Conservation (phyloP, 2,329 filamentous ascomycete genomes). For the Aureobasidium musti region DNA sequence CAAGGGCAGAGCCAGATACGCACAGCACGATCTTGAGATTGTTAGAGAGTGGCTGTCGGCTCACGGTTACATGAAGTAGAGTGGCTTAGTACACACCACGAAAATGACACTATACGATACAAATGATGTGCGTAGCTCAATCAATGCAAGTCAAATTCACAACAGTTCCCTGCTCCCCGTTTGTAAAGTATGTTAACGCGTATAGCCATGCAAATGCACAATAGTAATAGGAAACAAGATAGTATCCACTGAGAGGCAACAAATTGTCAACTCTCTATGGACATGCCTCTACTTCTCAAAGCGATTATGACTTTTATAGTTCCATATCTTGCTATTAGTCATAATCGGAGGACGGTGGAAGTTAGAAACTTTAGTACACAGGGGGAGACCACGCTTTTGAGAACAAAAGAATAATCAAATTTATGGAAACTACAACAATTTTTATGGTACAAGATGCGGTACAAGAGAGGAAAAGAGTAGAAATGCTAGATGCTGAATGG, state of each 20-base stretch:
- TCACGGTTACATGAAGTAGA: slow-evolving; percentile 54
- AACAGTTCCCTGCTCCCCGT: no score
- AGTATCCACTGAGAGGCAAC: no score
- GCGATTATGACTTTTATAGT: no score
- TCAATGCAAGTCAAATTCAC: neutral
- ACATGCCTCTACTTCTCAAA: no score
- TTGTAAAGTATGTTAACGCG: no score
- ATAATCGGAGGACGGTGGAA: no score
- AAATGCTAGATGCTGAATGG: neutral
- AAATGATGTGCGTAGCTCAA: neutral
- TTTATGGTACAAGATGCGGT: neutral
- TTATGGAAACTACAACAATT: neutral
- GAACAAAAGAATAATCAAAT: neutral
- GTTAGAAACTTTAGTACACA: no score
- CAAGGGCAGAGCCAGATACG: slow-evolving; percentile 78
- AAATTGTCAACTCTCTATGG: no score
- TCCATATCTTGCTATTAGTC: no score
- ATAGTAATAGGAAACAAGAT: no score
- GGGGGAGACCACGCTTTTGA: no score
- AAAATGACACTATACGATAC: slow-evolving; percentile 1
- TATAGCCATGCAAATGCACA: no score
- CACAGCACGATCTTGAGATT: slow-evolving; percentile 68
- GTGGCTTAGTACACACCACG: neutral
- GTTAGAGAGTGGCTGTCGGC: slow-evolving; percentile 77
- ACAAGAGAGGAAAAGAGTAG: neutral